phyloP scores from a whole-genome alignment of 108 stramenopile genomes.

The Licmophora abbreviata region DNA sequence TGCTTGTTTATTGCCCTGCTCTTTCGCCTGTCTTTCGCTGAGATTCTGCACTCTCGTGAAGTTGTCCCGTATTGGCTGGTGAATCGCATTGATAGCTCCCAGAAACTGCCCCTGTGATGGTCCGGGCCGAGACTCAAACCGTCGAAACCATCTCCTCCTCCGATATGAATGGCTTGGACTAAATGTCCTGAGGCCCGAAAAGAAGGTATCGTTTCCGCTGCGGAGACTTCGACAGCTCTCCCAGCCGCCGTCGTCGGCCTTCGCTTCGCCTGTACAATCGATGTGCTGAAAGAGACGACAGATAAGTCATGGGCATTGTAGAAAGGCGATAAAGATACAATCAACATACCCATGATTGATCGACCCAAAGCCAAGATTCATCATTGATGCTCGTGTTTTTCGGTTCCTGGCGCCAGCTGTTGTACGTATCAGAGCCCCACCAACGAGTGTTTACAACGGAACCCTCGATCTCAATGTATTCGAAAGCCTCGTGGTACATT shows the following conservation, averaged over 20 bases:
- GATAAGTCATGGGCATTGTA: background rate
- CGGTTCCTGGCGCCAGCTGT: constrained; percentile 23
- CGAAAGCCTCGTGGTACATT: constrained; percentile 54
- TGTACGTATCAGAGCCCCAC: constrained; percentile 56
- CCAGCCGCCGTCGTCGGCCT: constrained; percentile 42
- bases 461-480: constrained; percentile 47
- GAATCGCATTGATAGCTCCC: constrained; percentile 36
- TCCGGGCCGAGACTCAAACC: background rate
- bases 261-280: constrained; percentile 40
- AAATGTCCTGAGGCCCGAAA: constrained; percentile 35
- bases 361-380: constrained; percentile 34
- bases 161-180: constrained; percentile 40
- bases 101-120: background rate
- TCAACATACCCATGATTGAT: constrained; percentile 44
- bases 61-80: constrained; percentile 33
- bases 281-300: constrained; percentile 13
- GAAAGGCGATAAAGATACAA: background rate
- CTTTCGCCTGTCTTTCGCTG: constrained; percentile 10
- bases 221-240: constrained; percentile 45
- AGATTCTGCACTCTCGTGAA: constrained; percentile 17
- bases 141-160: constrained; percentile 50
- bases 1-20: background rate
- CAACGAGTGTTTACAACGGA: constrained; percentile 41
- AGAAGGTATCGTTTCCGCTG: constrained; percentile 21
- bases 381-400: constrained; percentile 13